Evolutionary conservation across 805 yeast species (phyloP).

Genomic region (Candida rishiriensis): DNA sequence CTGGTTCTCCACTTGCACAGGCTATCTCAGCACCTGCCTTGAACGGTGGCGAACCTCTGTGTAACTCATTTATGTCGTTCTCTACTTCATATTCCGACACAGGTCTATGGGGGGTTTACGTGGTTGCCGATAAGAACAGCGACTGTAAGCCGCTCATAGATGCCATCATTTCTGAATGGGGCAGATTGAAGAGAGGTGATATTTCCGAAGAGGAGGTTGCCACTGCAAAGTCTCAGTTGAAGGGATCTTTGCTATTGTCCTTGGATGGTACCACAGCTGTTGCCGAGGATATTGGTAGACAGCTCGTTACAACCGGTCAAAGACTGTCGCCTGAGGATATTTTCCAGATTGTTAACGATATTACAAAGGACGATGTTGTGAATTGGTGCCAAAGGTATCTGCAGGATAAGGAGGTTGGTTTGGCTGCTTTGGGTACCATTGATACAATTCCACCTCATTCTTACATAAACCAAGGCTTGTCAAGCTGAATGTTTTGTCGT

Average conservation of each 20-base stretch:
- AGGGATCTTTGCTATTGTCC: constrained; percentile 84
- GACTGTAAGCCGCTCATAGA: constrained; percentile 64
- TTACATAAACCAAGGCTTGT: constrained; percentile 42
- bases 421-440: constrained; percentile 89
- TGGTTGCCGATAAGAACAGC: constrained; percentile 73
- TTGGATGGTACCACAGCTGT: constrained; percentile 93
- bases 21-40: constrained; percentile 45
- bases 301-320: constrained; percentile 88
- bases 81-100: constrained; percentile 96
- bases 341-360: constrained; percentile 68
- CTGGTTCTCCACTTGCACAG: constrained; percentile 81
- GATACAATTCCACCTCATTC: constrained; percentile 63
- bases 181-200: constrained; percentile 71
- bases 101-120: constrained; percentile 95
- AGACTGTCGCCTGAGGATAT: constrained; percentile 71
- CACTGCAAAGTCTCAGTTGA: constrained; percentile 90
- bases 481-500: not conserved
- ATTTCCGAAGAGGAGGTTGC: constrained; percentile 82
- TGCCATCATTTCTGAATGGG: constrained; percentile 84
- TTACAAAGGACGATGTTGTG: constrained; percentile 74
- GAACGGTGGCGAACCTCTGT: constrained; percentile 59
- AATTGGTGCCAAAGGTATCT: constrained; percentile 85
- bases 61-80: constrained; percentile 94
- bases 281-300: constrained; percentile 98
- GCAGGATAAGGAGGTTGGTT: constrained; percentile 73